These are phyloP conservation scores for Boletus eberwhitei DNA, from an alignment of 768 basidiomycete species.

Conservation along the genomic window DNA sequence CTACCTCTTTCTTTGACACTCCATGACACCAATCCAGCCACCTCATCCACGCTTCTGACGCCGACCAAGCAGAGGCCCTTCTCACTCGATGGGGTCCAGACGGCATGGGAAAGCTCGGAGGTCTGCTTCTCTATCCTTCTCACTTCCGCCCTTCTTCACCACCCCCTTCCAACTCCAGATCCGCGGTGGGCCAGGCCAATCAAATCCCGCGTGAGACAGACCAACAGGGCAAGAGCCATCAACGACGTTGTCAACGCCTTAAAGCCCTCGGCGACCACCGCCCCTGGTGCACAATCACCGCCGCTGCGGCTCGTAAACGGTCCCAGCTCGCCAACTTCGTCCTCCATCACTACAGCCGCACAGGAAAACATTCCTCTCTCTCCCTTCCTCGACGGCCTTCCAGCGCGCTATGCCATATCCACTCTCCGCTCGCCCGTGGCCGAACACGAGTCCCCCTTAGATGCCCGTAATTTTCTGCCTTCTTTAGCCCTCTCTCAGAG, in stretches of 20 bases:
- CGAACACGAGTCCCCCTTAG: conserved; percentile 43
- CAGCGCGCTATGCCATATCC: conserved; percentile 56
- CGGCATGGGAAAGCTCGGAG: conserved; percentile 83
- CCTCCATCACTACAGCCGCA: conserved; percentile 72
- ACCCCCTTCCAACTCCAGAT: conserved; percentile 50
- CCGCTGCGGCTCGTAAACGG: conserved; percentile 81
- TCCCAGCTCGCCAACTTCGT: conserved; percentile 64
- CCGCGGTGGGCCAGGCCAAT: conserved; percentile 87
- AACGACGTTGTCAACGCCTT: conserved; percentile 74
- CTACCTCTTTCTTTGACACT: too few species aligned
- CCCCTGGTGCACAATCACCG: conserved; percentile 40
- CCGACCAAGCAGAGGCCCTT: conserved; percentile 82
- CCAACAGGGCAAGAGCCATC: conserved; percentile 66
- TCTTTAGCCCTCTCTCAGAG: conserved; percentile 38
- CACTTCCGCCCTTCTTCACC: conserved; percentile 21
- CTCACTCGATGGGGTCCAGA: conserved; percentile 88
- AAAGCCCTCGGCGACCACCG: conserved; percentile 50
- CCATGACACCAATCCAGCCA: too few species aligned
- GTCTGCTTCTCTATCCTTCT: conserved; percentile 40
- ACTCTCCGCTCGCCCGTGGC: conserved; percentile 57
- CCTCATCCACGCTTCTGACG: conserved; percentile 87
- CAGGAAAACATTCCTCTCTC: conserved; percentile 58
- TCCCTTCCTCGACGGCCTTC: conserved; percentile 43
- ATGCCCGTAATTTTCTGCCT: conserved; percentile 26
- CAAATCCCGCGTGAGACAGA: conserved; percentile 69